phyloP scores from a whole-genome alignment of 805 yeast species.

The Ogataea chonburiensis region DNA sequence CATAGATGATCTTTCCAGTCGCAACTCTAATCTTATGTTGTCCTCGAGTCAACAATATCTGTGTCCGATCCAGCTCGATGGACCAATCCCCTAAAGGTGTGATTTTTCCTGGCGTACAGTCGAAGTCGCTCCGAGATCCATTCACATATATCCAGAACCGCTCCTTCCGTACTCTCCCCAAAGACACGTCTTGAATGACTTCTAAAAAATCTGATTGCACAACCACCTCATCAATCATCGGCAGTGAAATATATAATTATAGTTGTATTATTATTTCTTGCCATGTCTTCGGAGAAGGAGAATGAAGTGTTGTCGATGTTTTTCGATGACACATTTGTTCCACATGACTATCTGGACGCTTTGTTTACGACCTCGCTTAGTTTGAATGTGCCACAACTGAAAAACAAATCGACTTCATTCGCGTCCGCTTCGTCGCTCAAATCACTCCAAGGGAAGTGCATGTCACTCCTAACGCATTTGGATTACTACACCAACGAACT shows the following conservation, averaged over 20 bases:
- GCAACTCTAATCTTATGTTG: neutral
- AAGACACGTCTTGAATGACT: constrained; percentile 16
- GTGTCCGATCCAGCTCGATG: neutral
- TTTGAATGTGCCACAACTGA: constrained; percentile 14
- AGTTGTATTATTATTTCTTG: neutral
- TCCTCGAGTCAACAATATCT: neutral
- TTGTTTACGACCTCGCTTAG: constrained; percentile 44
- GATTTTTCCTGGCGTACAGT: constrained; percentile 2
- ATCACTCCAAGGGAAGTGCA: constrained; percentile 46
- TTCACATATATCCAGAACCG: constrained; percentile 19
- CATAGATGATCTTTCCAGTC: neutral
- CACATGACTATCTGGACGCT: constrained; percentile 65
- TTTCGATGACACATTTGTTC: constrained; percentile 63
- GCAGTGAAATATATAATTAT: constrained; percentile 6
- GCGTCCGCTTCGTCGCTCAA: constrained; percentile 34
- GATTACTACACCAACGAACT: constrained; percentile 64
- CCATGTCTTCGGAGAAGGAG: constrained; percentile 17
- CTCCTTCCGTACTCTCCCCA: constrained; percentile 12
- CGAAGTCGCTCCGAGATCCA: constrained; percentile 5
- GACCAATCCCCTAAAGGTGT: constrained; percentile 1
- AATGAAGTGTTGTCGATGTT: constrained; percentile 60
- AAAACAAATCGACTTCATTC: constrained; percentile 32
- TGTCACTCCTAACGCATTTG: constrained; percentile 53
- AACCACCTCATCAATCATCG: constrained; percentile 10
- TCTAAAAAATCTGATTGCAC: constrained; percentile 23